These are phyloP conservation scores for Xerocomellus chrysenteron DNA, from an alignment of 768 basidiomycete species.

Conservation along the genomic window DNA sequence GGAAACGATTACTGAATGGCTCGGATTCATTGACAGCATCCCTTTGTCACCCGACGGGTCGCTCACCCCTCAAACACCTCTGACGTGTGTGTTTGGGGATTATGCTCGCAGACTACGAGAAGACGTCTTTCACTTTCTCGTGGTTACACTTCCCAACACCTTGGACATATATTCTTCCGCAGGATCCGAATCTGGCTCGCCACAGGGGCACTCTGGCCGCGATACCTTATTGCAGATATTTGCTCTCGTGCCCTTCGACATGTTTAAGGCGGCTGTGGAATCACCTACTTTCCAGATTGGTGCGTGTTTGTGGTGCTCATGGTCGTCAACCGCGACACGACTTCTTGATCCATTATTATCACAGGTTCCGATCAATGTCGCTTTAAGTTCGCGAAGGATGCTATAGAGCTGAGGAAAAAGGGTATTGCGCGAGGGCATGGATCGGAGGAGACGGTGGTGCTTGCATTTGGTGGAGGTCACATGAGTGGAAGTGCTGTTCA, in stretches of 20 bases:
- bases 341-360: slow-evolving; percentile 17
- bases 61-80: slow-evolving; percentile 41
- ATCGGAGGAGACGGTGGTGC: slow-evolving; percentile 87
- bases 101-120: slow-evolving; percentile 76
- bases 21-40: slow-evolving; percentile 68
- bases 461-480: slow-evolving; percentile 78
- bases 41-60: slow-evolving; percentile 50
- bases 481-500: slow-evolving; percentile 76
- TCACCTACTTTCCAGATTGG: slow-evolving; percentile 79
- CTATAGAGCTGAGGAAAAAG: slow-evolving; percentile 78
- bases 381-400: slow-evolving; percentile 91
- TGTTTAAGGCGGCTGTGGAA: slow-evolving; percentile 82
- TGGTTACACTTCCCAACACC: slow-evolving; percentile 67
- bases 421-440: slow-evolving; percentile 69
- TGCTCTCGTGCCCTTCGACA: slow-evolving; percentile 80
- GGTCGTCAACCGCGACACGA: slow-evolving; percentile 2
- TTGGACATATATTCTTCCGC: slow-evolving; percentile 53
- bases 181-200: slow-evolving; percentile 38
- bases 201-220: slow-evolving; percentile 45
- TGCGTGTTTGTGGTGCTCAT: slow-evolving; percentile 33
- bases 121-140: slow-evolving; percentile 77
- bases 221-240: slow-evolving; percentile 74
- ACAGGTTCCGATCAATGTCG: slow-evolving; percentile 80
- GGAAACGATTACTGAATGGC: slow-evolving; percentile 74
- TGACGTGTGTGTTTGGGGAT: slow-evolving; percentile 67